Percentiles rank a stretch among this genome's conserved stretches.
phyloP scores from a whole-genome alignment of 2,329 filamentous ascomycete species.

The Amylocarpus encephaloides region DNA sequence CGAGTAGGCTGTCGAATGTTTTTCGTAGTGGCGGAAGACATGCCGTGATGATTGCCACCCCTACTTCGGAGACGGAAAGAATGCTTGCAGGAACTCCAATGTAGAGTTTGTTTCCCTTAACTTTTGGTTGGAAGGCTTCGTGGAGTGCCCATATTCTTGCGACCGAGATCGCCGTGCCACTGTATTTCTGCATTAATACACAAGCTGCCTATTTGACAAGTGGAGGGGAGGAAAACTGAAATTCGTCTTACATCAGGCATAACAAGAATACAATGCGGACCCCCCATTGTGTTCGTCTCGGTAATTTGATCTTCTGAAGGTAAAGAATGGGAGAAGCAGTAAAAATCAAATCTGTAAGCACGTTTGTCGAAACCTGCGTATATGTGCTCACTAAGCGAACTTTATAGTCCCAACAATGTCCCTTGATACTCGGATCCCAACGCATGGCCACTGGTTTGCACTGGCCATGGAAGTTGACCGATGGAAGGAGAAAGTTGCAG shows the following conservation, averaged over 20 bases:
- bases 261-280: neutral
- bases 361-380: neutral
- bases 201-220: neutral
- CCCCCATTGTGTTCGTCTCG: neutral
- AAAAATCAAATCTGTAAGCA: slow-evolving; percentile 1
- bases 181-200: no score
- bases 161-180: neutral
- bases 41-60: neutral
- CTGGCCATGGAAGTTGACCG: neutral
- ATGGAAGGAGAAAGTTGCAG: neutral
- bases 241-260: neutral
- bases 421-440: neutral
- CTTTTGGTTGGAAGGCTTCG: neutral
- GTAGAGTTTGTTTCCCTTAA: neutral
- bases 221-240: neutral
- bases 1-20: neutral
- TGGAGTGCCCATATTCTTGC: neutral
- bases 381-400: neutral
- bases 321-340: neutral
- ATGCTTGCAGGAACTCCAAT: neutral
- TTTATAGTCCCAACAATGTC: neutral
- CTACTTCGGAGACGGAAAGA: slow-evolving; percentile 1
- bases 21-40: slow-evolving; percentile 1
- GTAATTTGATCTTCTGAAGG: neutral
- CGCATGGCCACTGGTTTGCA: neutral